phyloP scores from a whole-genome alignment of 2,329 filamentous ascomycete species.

The Ceratocystis cacaofunesta region DNA sequence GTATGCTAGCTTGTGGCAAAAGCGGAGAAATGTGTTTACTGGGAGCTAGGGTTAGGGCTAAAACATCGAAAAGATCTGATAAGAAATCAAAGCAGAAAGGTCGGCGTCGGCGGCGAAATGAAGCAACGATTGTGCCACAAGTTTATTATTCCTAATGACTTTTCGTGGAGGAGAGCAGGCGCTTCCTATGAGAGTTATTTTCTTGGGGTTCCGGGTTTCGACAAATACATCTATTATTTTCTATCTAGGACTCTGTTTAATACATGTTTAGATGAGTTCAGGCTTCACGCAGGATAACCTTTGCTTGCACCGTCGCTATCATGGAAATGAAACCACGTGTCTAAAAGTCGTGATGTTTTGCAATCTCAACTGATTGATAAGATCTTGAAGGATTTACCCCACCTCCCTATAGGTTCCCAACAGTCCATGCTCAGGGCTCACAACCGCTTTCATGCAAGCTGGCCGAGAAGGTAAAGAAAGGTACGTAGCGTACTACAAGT shows the following conservation, averaged over 20 bases:
- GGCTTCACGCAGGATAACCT: no score
- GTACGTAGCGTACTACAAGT: not conserved
- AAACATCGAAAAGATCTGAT: not conserved
- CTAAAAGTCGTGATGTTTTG: constrained; percentile 3
- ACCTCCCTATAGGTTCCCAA: not conserved
- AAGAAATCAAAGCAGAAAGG: not conserved
- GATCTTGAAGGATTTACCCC: constrained; percentile 7
- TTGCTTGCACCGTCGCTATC: not conserved
- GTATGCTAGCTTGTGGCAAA: not conserved
- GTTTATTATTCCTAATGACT: no score
- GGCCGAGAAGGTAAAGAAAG: not conserved
- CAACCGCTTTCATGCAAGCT: not conserved
- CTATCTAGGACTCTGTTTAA: no score
- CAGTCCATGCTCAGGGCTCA: not conserved
- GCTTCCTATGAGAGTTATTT: no score
- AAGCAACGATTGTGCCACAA: no score
- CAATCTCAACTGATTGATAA: constrained; percentile 16
- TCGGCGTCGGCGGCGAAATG: no score
- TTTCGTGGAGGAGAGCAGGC: no score
- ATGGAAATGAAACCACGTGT: not conserved
- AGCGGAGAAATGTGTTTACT: not conserved
- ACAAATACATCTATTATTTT: not conserved
- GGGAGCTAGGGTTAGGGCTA: not conserved
- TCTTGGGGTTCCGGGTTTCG: no score
- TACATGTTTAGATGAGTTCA: no score